Evolutionary conservation across 208 protist species (phyloP).

Genomic region (Leishmania mexicana): DNA sequence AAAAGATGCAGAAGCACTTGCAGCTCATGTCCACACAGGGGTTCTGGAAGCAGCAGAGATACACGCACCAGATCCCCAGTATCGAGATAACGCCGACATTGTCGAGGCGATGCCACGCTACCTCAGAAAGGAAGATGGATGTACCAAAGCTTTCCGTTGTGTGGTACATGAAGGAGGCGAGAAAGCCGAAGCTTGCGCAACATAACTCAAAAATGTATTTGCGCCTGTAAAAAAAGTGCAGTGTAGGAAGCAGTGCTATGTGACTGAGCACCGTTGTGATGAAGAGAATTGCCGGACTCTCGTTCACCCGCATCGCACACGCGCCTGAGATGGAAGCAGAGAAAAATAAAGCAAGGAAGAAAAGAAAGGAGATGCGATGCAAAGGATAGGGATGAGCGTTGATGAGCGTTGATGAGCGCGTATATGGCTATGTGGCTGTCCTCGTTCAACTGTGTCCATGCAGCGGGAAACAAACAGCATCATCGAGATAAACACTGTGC

Average conservation of each 20-base stretch:
- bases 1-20: slow-evolving; percentile 63
- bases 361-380: neutral
- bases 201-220: slow-evolving; percentile 58
- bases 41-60: slow-evolving; percentile 41
- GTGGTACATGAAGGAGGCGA: slow-evolving; percentile 82
- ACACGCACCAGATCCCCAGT: slow-evolving; percentile 58
- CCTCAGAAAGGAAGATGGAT: slow-evolving; percentile 60
- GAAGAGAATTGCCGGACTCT: slow-evolving; percentile 45
- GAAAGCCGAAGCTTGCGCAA: slow-evolving; percentile 50
- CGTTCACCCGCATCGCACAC: slow-evolving; percentile 27
- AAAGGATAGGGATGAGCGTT: neutral
- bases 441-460: neutral
- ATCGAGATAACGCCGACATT: slow-evolving; percentile 64
- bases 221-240: slow-evolving; percentile 46
- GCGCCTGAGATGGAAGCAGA: no score
- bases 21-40: slow-evolving; percentile 36
- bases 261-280: slow-evolving; percentile 75
- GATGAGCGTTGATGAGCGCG: neutral
- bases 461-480: neutral
- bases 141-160: slow-evolving; percentile 53
- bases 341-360: no score
- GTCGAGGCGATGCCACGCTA: slow-evolving; percentile 78
- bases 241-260: slow-evolving; percentile 53
- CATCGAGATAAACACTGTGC: neutral
- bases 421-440: neutral